Conservation (phyloP, 768 basidiomycete species). For the Suillus subalutaceus region DNA sequence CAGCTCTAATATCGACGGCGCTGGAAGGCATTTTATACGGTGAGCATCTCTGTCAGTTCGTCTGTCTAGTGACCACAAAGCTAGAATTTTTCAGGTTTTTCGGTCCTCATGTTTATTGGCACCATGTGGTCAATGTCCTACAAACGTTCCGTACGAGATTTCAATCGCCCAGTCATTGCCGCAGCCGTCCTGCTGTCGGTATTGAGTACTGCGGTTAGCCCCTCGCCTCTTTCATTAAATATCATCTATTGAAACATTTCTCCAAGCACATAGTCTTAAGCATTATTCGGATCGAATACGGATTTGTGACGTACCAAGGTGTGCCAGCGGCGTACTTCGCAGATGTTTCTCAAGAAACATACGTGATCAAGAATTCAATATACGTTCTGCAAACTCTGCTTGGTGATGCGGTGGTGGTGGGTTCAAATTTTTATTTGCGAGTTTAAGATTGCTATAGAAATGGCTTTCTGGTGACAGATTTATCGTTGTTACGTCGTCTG, state of each 20-base stretch:
- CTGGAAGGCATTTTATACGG: neutral
- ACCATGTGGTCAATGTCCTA: neutral
- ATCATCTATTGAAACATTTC: neutral
- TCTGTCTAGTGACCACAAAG: neutral
- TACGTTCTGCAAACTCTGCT: slow-evolving; percentile 19
- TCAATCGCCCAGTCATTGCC: slow-evolving; percentile 19
- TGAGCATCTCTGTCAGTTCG: neutral
- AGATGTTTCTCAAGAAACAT: slow-evolving; percentile 21
- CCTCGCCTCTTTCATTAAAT: neutral
- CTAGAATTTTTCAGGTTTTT: neutral
- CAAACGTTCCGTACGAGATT: neutral
- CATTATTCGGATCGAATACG: slow-evolving; percentile 19
- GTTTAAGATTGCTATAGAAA: neutral
- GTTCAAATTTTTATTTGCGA: neutral
- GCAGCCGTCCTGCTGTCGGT: slow-evolving; percentile 22
- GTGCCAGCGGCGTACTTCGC: slow-evolving; percentile 23
- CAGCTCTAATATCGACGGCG: neutral
- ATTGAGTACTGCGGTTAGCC: slow-evolving; percentile 24
- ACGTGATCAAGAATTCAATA: slow-evolving; percentile 26
- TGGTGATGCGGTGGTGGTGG: slow-evolving; percentile 11
- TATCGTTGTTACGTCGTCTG: slow-evolving; percentile 20
- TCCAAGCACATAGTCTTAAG: slow-evolving; percentile 17
- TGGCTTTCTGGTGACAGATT: no score
- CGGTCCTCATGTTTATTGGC: neutral
- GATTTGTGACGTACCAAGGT: slow-evolving; percentile 23